A percentile compares a stretch with the other conserved stretches of the same genome.
These are phyloP conservation scores for Zymoseptoria brevis DNA, from an alignment of 2,329 filamentous ascomycete species.

Conservation along the genomic window DNA sequence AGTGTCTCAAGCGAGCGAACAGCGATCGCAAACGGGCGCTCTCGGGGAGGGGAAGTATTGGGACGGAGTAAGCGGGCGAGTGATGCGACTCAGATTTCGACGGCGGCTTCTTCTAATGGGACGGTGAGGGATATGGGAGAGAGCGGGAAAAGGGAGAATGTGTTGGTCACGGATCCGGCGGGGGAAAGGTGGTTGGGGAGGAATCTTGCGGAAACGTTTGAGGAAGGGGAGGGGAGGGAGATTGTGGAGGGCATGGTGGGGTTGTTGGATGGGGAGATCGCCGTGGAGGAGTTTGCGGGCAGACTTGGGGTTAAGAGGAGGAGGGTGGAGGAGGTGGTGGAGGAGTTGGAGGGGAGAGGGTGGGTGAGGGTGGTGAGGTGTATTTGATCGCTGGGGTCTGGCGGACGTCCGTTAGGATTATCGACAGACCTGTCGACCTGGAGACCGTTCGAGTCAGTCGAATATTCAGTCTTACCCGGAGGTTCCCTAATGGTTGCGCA, in stretches of 20 bases:
- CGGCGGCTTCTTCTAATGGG: background rate
- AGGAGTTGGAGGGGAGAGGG: constrained; percentile 62
- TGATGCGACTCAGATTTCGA: background rate
- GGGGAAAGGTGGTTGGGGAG: constrained; percentile 13
- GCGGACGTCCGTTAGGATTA: background rate
- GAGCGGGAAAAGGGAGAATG: background rate
- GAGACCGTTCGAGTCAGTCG: background rate
- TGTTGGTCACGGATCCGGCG: constrained; percentile 14
- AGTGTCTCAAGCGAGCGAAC: constrained; percentile 23
- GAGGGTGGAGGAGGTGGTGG: constrained; percentile 44
- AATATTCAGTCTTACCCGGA: background rate
- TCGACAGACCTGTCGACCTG: background rate
- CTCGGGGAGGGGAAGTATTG: background rate
- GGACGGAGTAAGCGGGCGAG: background rate
- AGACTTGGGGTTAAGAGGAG: constrained; percentile 81
- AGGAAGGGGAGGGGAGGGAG: constrained; percentile 51
- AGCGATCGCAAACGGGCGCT: constrained; percentile 9
- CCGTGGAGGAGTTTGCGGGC: constrained; percentile 79
- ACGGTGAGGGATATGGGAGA: background rate
- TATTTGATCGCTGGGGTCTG: constrained; percentile 5
- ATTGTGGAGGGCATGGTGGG: constrained; percentile 68
- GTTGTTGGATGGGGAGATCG: constrained; percentile 80
- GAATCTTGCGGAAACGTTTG: constrained; percentile 7
- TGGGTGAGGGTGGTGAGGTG: constrained; percentile 39
- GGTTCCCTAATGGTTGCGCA: no score